A percentile compares a stretch with the other conserved stretches of the same genome.
Conservation (phyloP, 345 rosid genomes). For the Firmiana major region DNA sequence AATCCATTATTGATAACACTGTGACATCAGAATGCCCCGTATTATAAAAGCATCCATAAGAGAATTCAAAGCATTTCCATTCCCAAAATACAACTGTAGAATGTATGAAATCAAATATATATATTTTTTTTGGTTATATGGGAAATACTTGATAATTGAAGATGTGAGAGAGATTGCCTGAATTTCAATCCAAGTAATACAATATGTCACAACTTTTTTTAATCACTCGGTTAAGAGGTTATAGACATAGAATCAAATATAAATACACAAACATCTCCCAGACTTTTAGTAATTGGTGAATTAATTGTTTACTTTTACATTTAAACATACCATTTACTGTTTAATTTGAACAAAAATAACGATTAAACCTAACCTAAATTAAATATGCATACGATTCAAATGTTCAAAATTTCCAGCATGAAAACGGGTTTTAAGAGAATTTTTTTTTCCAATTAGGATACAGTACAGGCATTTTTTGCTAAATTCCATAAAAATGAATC, state of each 20-base stretch:
- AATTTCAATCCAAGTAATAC: no score
- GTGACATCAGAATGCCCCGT: conserved; percentile 12
- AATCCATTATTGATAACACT: conserved; percentile 19
- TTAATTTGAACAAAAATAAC: neutral
- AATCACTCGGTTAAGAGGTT: no score
- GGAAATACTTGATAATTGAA: no score
- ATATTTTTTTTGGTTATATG: no score
- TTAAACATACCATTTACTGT: neutral
- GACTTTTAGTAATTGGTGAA: neutral
- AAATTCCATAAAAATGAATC: neutral
- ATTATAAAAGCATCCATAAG: neutral
- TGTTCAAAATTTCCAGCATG: neutral
- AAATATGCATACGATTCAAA: neutral
- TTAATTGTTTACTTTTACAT: neutral
- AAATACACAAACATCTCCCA: neutral
- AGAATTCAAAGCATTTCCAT: neutral
- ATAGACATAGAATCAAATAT: no score
- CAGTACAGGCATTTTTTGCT: neutral
- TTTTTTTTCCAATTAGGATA: neutral
- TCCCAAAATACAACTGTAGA: neutral
- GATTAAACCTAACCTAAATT: neutral
- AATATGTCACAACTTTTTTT: no score
- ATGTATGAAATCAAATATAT: neutral
- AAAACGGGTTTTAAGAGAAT: neutral
- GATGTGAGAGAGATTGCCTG: no score